Evolutionary conservation across 2,329 filamentous ascomycete species (phyloP), one percentile per base, ranked within the genome.

Genomic region (Diaporthe humulicola): DNA sequence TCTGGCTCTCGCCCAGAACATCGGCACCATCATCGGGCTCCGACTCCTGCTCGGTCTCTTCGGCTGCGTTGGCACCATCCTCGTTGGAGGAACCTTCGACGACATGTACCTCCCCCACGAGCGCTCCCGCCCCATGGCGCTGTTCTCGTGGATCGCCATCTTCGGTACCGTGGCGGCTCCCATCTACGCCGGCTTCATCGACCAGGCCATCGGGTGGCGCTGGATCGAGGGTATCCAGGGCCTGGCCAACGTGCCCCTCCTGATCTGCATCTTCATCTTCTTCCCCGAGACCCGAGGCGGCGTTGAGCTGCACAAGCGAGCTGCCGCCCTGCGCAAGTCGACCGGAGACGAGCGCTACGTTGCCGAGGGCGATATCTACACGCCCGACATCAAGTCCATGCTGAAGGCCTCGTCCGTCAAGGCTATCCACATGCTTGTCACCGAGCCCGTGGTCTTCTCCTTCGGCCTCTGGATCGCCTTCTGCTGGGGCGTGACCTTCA

Each of bases 221-320:
- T 89, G 88, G 88, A 85, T 88, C 36, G 83, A 89, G 79, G 88
- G 87, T 69, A 86, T 89, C 57, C 87, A 89, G 77, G 87, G 87
- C 10, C 78, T 89, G 5, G 84, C 85, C 77, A 89, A 88, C 78
- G 83, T 89, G 42, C 87, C 87, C 6, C 85, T 82, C n/a, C 56
- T 75, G 54, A 57, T 74, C 56, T 74, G 61, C 71, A 74, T 80
- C 73, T 78, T 79, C 71, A 19, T 78, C 61, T 78, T 79, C 74
- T 79, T 80, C 73, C 79, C 79, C 70, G 79, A 80, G 76, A 80
- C 79, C 19, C 75, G 79, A n/a, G 79, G 77, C 28, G 67, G 73
- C 8, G 70, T 76, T 15, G 54, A 73, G 22, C 83, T 89, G 10
- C 82, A 85, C 78, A 87, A 86, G 80, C 85, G 88, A n/a, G 88